A percentile compares a stretch with the other conserved stretches of the same genome.
These are phyloP conservation scores for Parastagonospora avenae DNA, from an alignment of 2,329 filamentous ascomycete species.

Conservation along the genomic window DNA sequence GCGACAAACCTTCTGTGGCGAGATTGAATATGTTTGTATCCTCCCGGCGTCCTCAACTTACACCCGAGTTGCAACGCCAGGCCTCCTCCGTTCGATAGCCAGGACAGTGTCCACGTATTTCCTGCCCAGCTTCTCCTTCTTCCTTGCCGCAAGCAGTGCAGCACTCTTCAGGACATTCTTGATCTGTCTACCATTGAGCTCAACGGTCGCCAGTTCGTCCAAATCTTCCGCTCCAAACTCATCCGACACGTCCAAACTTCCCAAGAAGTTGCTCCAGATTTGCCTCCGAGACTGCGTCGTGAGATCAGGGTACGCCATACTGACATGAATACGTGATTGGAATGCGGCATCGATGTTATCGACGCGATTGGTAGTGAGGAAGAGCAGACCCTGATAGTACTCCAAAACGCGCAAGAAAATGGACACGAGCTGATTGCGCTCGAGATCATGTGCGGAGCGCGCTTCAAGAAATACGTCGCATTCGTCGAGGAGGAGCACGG, in stretches of 20 bases:
- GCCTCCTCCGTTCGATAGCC: no score
- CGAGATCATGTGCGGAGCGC: slow-evolving; percentile 43
- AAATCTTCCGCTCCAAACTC: slow-evolving; percentile 33
- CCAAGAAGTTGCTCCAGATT: slow-evolving; percentile 36
- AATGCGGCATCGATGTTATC: slow-evolving; percentile 36
- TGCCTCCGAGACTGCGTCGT: slow-evolving; percentile 17
- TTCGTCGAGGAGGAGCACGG: slow-evolving; percentile 62
- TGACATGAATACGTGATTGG: slow-evolving; percentile 35
- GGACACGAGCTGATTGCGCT: slow-evolving; percentile 45
- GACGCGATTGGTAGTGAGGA: slow-evolving; percentile 41
- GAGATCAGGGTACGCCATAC: slow-evolving; percentile 30
- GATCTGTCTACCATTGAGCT: slow-evolving; percentile 58
- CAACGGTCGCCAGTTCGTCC: slow-evolving; percentile 45
- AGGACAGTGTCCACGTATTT: no score
- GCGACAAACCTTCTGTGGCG: no score
- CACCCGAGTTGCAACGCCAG: no score
- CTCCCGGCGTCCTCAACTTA: no score
- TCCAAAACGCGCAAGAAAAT: slow-evolving; percentile 38
- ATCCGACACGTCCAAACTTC: slow-evolving; percentile 6
- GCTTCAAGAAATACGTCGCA: slow-evolving; percentile 65
- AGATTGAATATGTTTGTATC: no score
- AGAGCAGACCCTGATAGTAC: slow-evolving; percentile 38
- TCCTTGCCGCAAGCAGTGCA: slow-evolving; percentile 15
- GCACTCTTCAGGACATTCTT: slow-evolving; percentile 50
- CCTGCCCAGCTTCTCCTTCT: no score